Evolutionary conservation across 768 basidiomycete genomes (phyloP).

Genomic region (Termitomyces sp.): DNA sequence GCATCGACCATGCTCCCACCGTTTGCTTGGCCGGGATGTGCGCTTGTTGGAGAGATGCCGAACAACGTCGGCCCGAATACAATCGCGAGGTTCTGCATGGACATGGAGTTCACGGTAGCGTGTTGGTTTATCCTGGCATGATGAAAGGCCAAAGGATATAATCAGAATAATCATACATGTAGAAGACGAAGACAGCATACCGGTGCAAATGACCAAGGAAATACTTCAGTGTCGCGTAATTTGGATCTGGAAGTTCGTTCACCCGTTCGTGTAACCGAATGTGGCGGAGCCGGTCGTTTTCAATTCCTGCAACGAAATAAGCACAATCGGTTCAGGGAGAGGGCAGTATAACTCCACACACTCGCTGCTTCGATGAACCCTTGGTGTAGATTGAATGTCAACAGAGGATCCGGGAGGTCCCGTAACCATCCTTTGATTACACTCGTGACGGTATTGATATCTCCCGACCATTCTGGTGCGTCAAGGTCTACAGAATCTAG

Average conservation of each 20-base stretch:
- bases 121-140: constrained; percentile 64
- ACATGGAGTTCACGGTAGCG: constrained; percentile 85
- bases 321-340: background rate
- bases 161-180: background rate
- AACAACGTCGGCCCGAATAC: constrained; percentile 98
- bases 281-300: constrained; percentile 92
- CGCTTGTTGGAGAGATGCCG: constrained; percentile 41
- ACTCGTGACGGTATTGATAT: constrained; percentile 95
- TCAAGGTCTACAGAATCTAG: constrained; percentile 84
- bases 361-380: constrained; percentile 95
- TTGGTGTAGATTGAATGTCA: constrained; percentile 80
- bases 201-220: constrained; percentile 91
- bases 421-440: constrained; percentile 94
- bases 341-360: constrained; percentile 1
- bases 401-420: constrained; percentile 89
- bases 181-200: constrained; percentile 40
- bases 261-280: constrained; percentile 96
- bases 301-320: constrained; percentile 53
- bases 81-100: constrained; percentile 87
- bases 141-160: background rate
- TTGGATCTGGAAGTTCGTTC: constrained; percentile 97
- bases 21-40: constrained; percentile 42
- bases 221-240: constrained; percentile 95
- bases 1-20: constrained; percentile 61
- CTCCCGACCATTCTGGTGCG: constrained; percentile 84